Base-by-base conservation (phyloP, 1,284 basidiomycete species). In the Puccinia coronata region DNA sequence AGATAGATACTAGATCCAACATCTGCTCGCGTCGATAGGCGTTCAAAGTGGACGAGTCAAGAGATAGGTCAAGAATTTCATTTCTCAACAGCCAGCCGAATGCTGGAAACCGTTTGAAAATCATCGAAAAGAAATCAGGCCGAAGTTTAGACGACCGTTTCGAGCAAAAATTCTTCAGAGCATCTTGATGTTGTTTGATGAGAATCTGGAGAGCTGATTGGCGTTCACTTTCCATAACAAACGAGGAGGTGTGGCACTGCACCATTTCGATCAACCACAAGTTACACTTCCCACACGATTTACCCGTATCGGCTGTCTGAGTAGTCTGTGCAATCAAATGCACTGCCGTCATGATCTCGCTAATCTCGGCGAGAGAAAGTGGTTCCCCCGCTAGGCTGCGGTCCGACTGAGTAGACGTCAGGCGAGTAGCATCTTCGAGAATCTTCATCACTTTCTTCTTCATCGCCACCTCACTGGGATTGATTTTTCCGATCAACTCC, bases 371-470 rank as follows among this genome's bases (percentile, higher is more conserved):
- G 8, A 55, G 36, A 36, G 69, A 34, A 23, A 71, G 43, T 3
- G 49, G 55, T 14, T 71, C 0, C 23, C 36, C 43, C 4, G 53
- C 14, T 20, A 67, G 23, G 47, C 43, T 71, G 71, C 36, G 69
- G n/a, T 61, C 53, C 18, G 55, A 71, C n/a, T 71, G 47, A 34
- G 20, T 72, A 51, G n/a, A 31, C 20, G 76, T 51, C 43, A 53
- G 28, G 36, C 76, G 51, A 20, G 43, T 41, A 34, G 39, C 25
- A 18, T 70, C 77, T 28, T 49, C 55, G n/a, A 80, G 41, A 36
- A 80, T 80, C 28, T 72, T 70, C 16, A 61, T 25, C 16, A 72
- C 77, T 51, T 80, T 80, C 31, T 59, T 31, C 57, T 72, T 70
- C 51, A 80, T 59, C 11, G 28, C 31, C 47, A 59, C n/a, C n/a